Percentiles rank a stretch among this genome's conserved stretches.
phyloP scores from a whole-genome alignment of 495 filamentous ascomycete genomes.

The Xylaria curta region DNA sequence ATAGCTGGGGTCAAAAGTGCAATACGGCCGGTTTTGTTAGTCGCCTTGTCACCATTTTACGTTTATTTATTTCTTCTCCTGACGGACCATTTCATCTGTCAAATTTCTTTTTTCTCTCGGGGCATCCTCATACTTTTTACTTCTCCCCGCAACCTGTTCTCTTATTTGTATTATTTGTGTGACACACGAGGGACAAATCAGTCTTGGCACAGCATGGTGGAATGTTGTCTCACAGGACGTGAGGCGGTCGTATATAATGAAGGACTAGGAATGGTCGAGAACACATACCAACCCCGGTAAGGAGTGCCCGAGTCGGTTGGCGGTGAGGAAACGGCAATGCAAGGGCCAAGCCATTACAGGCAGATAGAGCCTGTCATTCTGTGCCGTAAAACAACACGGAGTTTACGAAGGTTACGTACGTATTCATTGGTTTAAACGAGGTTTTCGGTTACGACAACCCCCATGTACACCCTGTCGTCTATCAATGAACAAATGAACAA shows the following conservation, averaged over 20 bases:
- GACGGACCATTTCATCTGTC: conserved; percentile 40
- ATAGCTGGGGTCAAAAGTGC: conserved; percentile 44
- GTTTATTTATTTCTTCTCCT: conserved; percentile 41
- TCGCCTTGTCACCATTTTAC: conserved; percentile 30
- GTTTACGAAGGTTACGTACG: conserved; percentile 42
- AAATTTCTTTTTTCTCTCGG: conserved; percentile 29
- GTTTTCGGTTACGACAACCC: conserved; percentile 13
- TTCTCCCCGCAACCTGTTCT: conserved; percentile 31
- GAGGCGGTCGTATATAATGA: conserved; percentile 28
- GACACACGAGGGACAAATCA: conserved; percentile 22
- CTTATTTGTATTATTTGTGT: conserved; percentile 30
- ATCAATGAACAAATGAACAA: conserved; percentile 38
- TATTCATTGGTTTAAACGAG: conserved; percentile 37
- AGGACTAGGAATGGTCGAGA: conserved; percentile 11
- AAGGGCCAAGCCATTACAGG: conserved; percentile 16
- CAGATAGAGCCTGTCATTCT: conserved; percentile 11
- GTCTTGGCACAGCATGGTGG: conserved; percentile 30
- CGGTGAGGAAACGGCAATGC: conserved; percentile 14
- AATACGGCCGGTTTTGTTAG: conserved; percentile 34
- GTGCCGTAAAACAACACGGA: conserved; percentile 31
- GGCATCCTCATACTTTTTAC: conserved; percentile 8
- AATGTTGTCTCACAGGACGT: conserved; percentile 20
- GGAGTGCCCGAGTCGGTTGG: neutral
- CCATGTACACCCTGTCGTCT: conserved; percentile 29
- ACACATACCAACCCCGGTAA: neutral